A percentile compares a stretch with the other conserved stretches of the same genome.
Evolutionary conservation across 768 basidiomycete genomes (phyloP).

Genomic region (Amanita polypyramis): DNA sequence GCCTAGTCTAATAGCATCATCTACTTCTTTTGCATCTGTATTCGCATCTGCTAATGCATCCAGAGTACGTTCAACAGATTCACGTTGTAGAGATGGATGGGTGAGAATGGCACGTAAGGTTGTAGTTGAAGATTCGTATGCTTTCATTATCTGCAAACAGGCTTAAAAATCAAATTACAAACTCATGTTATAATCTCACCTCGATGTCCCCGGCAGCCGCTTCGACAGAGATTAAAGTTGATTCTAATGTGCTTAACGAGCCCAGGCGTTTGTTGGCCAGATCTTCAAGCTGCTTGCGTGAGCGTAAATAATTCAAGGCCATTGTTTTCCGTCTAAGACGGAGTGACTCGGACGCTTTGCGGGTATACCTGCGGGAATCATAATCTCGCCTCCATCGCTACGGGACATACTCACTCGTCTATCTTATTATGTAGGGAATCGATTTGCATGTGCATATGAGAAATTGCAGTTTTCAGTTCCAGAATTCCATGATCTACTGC

Average conservation of each 20-base stretch:
- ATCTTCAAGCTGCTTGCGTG: constrained; percentile 74
- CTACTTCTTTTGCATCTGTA: constrained; percentile 73
- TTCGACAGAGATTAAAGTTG: constrained; percentile 75
- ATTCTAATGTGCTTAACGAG: constrained; percentile 64
- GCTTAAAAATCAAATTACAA: neutral
- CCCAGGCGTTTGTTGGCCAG: constrained; percentile 64
- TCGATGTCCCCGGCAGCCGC: constrained; percentile 83
- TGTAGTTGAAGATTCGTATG: constrained; percentile 73
- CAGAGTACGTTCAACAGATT: constrained; percentile 77
- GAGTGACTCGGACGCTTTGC: constrained; percentile 55
- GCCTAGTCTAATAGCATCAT: constrained; percentile 63
- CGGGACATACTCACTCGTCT: constrained; percentile 42
- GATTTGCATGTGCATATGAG: constrained; percentile 59
- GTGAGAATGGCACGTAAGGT: constrained; percentile 70
- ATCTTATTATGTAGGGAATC: constrained; percentile 61
- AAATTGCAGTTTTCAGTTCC: constrained; percentile 64
- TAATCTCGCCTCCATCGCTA: neutral
- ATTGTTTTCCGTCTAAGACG: constrained; percentile 59
- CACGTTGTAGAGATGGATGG: constrained; percentile 72
- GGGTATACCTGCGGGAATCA: constrained; percentile 41
- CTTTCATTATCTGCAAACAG: constrained; percentile 64
- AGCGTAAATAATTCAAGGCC: constrained; percentile 70
- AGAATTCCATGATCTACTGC: constrained; percentile 78
- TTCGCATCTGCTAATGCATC: constrained; percentile 79
- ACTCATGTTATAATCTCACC: constrained; percentile 28